Evolutionary conservation across 2,329 filamentous ascomycete genomes (phyloP).

Genomic region (Sarocladiaceae sp.): DNA sequence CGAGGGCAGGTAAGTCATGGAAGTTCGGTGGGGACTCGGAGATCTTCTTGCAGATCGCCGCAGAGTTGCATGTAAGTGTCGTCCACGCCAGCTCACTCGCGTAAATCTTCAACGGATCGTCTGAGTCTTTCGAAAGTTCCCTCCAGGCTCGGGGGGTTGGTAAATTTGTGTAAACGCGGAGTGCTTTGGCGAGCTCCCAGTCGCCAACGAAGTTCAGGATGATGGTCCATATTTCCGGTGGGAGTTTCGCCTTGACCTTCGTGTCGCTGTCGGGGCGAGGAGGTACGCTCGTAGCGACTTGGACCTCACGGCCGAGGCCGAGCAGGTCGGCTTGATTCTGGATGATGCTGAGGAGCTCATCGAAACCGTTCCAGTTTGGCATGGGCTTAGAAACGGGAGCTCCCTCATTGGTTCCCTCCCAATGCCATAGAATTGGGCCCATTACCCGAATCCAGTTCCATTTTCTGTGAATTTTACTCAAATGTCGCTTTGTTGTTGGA

Average conservation of each 20-base stretch:
- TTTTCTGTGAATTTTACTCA: slow-evolving; percentile 74
- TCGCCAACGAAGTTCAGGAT: slow-evolving; percentile 80
- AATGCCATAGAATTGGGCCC: slow-evolving; percentile 76
- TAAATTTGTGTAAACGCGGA: slow-evolving; percentile 75
- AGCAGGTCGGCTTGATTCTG: slow-evolving; percentile 72
- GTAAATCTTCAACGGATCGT: slow-evolving; percentile 62
- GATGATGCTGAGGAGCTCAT: slow-evolving; percentile 66
- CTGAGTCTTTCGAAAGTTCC: slow-evolving; percentile 48
- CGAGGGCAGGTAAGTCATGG: slow-evolving; percentile 66
- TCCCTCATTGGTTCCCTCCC: slow-evolving; percentile 39
- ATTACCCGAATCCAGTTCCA: slow-evolving; percentile 85
- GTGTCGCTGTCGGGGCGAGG: slow-evolving; percentile 26
- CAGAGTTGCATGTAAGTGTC: slow-evolving; percentile 65
- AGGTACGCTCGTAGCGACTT: slow-evolving; percentile 39
- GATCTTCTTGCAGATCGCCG: slow-evolving; percentile 68
- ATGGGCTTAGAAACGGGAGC: slow-evolving; percentile 42
- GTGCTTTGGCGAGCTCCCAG: slow-evolving; percentile 81
- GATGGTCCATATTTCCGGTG: slow-evolving; percentile 83
- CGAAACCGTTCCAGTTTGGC: slow-evolving; percentile 58
- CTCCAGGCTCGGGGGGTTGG: slow-evolving; percentile 66
- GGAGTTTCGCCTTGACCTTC: slow-evolving; percentile 46
- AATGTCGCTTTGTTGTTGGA: slow-evolving; percentile 79
- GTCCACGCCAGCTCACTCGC: slow-evolving; percentile 80
- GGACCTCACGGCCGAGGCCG: slow-evolving; percentile 65
- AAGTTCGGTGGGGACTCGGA: slow-evolving; percentile 65